Percentiles rank a stretch among this genome's conserved stretches.
Evolutionary conservation across 1,139 yeast species (phyloP).

Genomic region (Blastobotrys illinoisensis): DNA sequence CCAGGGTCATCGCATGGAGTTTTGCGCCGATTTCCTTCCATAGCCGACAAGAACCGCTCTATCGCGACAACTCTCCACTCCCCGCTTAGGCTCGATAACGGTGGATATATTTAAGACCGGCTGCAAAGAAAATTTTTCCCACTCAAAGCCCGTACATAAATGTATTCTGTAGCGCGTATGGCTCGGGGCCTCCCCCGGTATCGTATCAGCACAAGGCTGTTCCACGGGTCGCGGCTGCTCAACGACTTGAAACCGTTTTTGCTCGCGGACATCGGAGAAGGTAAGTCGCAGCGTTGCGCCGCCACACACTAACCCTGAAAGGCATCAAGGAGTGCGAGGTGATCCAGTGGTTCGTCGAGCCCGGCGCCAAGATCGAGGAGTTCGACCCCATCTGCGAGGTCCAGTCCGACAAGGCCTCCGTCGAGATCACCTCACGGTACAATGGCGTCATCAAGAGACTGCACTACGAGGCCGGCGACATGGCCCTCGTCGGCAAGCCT

Average conservation of each 20-base stretch:
- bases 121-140: neutral
- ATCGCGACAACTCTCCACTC: neutral
- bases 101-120: neutral
- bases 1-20: neutral
- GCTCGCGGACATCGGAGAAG: slow-evolving; percentile 37
- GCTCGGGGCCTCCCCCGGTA: neutral
- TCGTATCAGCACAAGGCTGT: slow-evolving; percentile 1
- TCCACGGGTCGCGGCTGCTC: slow-evolving; percentile 3
- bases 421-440: slow-evolving; percentile 34
- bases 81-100: neutral
- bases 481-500: slow-evolving; percentile 35
- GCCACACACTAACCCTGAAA: slow-evolving; percentile 1
- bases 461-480: slow-evolving; percentile 34
- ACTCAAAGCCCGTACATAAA: neutral
- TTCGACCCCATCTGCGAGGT: slow-evolving; percentile 36
- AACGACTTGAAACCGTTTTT: slow-evolving; percentile 27
- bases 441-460: slow-evolving; percentile 31
- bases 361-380: slow-evolving; percentile 34
- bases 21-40: neutral
- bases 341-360: slow-evolving; percentile 36
- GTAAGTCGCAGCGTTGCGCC: slow-evolving; percentile 14
- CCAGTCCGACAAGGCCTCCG: slow-evolving; percentile 35
- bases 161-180: neutral
- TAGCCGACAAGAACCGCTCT: neutral
- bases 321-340: slow-evolving; percentile 35